Conservation (phyloP, 768 basidiomycete species). For the Mycena alexandri region DNA sequence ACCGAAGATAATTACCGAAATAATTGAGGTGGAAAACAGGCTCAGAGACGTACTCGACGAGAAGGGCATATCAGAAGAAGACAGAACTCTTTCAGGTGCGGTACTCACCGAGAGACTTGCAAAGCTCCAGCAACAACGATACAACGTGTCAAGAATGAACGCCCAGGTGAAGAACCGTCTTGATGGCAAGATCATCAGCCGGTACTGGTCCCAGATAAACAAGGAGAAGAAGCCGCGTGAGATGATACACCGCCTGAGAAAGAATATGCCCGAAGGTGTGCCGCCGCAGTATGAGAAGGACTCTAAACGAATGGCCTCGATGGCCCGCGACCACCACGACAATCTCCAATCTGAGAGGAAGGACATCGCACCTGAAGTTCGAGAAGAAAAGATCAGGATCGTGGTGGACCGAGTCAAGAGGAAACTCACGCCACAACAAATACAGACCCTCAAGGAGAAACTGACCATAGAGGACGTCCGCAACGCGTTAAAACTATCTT, state of each 20-base stretch:
- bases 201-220: background rate
- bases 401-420: background rate
- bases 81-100: background rate
- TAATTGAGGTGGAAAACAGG: background rate
- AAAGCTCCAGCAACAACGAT: background rate
- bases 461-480: background rate
- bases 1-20: background rate
- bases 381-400: background rate
- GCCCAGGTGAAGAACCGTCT: background rate
- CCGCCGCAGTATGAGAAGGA: background rate
- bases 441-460: background rate
- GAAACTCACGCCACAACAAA: background rate
- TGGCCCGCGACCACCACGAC: background rate
- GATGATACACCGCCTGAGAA: background rate
- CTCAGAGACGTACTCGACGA: background rate
- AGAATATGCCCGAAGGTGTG: background rate
- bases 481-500: background rate
- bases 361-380: background rate
- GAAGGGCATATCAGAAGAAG: background rate
- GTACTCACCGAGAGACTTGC: background rate
- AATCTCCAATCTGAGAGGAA: background rate
- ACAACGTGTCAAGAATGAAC: background rate
- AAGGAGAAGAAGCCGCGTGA: background rate
- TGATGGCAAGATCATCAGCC: background rate
- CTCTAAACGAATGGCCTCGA: background rate